phyloP scores from a whole-genome alignment of 306 rosid species.

The Fragaria ananassa region DNA sequence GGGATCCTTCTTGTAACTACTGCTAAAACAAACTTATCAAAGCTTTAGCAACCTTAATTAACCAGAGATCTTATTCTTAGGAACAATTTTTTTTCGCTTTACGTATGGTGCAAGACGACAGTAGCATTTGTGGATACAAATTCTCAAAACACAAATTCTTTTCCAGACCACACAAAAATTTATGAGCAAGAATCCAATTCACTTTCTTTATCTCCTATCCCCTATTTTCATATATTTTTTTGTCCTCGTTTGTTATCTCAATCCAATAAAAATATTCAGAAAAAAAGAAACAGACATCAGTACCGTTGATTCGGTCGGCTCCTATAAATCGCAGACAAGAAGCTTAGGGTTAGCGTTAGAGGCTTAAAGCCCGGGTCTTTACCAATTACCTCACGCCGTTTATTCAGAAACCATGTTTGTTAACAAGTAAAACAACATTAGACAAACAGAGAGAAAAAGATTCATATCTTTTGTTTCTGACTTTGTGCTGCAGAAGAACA shows the following conservation, averaged over 20 bases:
- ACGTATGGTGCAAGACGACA: background rate
- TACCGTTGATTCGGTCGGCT: slow-evolving; percentile 15
- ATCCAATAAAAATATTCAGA: background rate
- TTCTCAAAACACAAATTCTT: slow-evolving; percentile 6
- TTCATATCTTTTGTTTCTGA: background rate
- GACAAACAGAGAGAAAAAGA: background rate
- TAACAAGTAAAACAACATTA: background rate
- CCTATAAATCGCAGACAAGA: slow-evolving; percentile 4
- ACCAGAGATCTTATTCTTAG: background rate
- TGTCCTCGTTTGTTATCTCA: background rate
- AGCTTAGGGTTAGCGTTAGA: slow-evolving; percentile 17
- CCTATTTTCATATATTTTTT: background rate
- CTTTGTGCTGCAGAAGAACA: background rate
- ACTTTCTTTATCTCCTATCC: background rate
- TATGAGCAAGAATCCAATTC: slow-evolving; percentile 20
- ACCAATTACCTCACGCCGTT: slow-evolving; percentile 20
- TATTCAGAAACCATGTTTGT: background rate
- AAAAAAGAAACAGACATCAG: background rate
- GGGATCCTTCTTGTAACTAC: background rate
- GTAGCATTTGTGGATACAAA: background rate
- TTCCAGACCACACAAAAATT: background rate
- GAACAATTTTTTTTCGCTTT: background rate
- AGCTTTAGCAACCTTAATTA: background rate
- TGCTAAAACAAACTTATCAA: background rate
- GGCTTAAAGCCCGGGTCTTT: background rate